Evolutionary conservation across 2,329 filamentous ascomycete genomes (phyloP).

Genomic region (Fusarium hainanense): DNA sequence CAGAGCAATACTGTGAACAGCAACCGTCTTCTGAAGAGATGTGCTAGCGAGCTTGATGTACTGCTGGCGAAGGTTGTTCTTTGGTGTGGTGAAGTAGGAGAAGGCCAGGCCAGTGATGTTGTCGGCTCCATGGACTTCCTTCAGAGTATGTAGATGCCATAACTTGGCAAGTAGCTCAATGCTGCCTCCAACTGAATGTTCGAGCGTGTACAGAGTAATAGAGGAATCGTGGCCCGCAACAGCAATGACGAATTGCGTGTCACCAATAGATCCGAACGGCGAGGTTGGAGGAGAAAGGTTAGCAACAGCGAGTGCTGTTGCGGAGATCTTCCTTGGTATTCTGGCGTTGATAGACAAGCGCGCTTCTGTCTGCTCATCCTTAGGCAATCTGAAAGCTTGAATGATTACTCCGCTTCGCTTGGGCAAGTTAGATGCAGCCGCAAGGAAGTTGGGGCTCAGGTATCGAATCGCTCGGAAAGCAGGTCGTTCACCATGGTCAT

Average conservation of each 20-base stretch:
- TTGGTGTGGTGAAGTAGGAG: constrained; percentile 67
- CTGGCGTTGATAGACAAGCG: constrained; percentile 64
- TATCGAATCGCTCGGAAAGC: constrained; percentile 69
- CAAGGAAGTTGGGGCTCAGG: constrained; percentile 66
- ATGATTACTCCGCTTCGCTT: constrained; percentile 67
- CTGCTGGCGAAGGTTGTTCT: constrained; percentile 53
- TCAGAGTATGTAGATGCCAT: constrained; percentile 63
- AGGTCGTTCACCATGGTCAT: constrained; percentile 60
- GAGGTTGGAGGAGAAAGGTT: constrained; percentile 69
- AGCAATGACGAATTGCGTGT: constrained; percentile 82
- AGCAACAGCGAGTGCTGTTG: constrained; percentile 81
- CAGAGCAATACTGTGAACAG: constrained; percentile 83
- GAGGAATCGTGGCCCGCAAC: constrained; percentile 84
- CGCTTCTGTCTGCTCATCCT: constrained; percentile 49
- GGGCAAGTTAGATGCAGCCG: constrained; percentile 69
- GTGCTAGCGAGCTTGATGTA: constrained; percentile 81
- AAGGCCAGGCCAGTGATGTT: constrained; percentile 70
- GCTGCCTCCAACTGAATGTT: constrained; percentile 65
- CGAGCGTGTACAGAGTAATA: constrained; percentile 80
- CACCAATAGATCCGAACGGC: constrained; percentile 63
- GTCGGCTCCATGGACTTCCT: constrained; percentile 62
- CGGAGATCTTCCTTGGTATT: constrained; percentile 75
- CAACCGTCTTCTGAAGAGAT: constrained; percentile 81
- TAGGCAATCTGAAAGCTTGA: constrained; percentile 66
- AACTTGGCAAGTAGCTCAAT: constrained; percentile 65